These are phyloP conservation scores for Blastobotrys illinoisensis DNA, from an alignment of 1,139 yeast species.

Conservation along the genomic window DNA sequence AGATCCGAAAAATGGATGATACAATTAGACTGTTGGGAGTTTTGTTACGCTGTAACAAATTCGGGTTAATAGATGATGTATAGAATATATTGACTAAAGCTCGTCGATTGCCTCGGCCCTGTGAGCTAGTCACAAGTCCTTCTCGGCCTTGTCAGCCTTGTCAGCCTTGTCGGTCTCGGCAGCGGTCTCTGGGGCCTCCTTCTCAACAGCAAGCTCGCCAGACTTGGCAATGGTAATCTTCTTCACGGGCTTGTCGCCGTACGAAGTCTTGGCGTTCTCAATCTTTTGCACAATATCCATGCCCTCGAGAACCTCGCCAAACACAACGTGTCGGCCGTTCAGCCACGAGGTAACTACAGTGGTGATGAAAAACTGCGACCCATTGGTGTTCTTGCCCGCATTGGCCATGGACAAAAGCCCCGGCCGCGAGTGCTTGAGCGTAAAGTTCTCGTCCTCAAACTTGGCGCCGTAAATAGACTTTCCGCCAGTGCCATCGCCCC, in stretches of 20 bases:
- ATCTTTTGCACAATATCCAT: slow-evolving; percentile 72
- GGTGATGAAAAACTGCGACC: slow-evolving; percentile 93
- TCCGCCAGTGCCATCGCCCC: slow-evolving; percentile 92
- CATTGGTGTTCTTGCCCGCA: slow-evolving; percentile 94
- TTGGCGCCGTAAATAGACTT: slow-evolving; percentile 87
- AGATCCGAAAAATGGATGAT: too few species aligned
- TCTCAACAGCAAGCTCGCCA: slow-evolving; percentile 54
- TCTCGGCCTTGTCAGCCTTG: too few species aligned
- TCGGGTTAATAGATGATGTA: too few species aligned
- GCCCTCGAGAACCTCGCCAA: slow-evolving; percentile 90
- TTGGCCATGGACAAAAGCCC: slow-evolving; percentile 84
- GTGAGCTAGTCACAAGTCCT: slow-evolving; percentile 19
- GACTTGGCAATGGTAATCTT: slow-evolving; percentile 67
- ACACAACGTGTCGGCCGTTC: slow-evolving; percentile 93
- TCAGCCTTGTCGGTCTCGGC: slow-evolving; percentile 14
- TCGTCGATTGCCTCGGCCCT: slow-evolving; percentile 14
- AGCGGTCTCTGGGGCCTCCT: slow-evolving; percentile 10
- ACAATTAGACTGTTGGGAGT: too few species aligned
- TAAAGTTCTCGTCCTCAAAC: slow-evolving; percentile 86
- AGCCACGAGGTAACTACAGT: slow-evolving; percentile 88
- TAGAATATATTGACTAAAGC: slow-evolving; percentile 2
- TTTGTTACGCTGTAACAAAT: too few species aligned
- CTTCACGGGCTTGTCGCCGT: slow-evolving; percentile 66
- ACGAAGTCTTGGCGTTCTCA: slow-evolving; percentile 67
- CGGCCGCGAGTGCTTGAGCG: slow-evolving; percentile 72